Evolutionary conservation across 371 early-diverging fungal genomes (phyloP).

Genomic region (Mycotypha africana): DNA sequence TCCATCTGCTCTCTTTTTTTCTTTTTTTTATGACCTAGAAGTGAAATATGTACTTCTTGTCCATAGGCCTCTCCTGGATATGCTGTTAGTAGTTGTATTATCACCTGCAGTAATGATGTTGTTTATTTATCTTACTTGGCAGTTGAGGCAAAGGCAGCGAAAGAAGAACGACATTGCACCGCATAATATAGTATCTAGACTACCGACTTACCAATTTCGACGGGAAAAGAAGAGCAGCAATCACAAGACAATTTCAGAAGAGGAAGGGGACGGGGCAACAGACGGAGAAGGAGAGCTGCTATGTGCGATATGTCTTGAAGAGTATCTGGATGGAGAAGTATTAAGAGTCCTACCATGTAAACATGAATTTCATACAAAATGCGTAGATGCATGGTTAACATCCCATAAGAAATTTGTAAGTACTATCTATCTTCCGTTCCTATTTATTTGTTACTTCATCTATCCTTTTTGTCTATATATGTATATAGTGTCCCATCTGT

Average conservation of each 20-base stretch:
- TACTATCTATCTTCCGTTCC: constrained; percentile 1
- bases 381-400: constrained; percentile 89
- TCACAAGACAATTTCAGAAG: constrained; percentile 56
- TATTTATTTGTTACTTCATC: neutral
- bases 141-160: constrained; percentile 66
- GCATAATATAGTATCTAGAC: constrained; percentile 57
- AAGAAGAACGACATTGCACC: constrained; percentile 75
- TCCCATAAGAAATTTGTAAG: constrained; percentile 76
- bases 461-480: neutral
- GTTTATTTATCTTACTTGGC: constrained; percentile 71
- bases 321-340: constrained; percentile 79
- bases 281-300: too few species aligned
- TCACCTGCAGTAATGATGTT: constrained; percentile 73
- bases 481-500: constrained; percentile 42
- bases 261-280: too few species aligned
- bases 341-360: constrained; percentile 82
- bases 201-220: constrained; percentile 64
- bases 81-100: constrained; percentile 64
- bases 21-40: neutral
- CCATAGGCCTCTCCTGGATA: constrained; percentile 61
- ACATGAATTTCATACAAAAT: constrained; percentile 90
- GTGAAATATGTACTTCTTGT: neutral
- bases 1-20: neutral
- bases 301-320: constrained; percentile 96
- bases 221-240: constrained; percentile 31